Evolutionary conservation across 768 basidiomycete species (phyloP).

Genomic region (Podaxis carcinomalis): DNA sequence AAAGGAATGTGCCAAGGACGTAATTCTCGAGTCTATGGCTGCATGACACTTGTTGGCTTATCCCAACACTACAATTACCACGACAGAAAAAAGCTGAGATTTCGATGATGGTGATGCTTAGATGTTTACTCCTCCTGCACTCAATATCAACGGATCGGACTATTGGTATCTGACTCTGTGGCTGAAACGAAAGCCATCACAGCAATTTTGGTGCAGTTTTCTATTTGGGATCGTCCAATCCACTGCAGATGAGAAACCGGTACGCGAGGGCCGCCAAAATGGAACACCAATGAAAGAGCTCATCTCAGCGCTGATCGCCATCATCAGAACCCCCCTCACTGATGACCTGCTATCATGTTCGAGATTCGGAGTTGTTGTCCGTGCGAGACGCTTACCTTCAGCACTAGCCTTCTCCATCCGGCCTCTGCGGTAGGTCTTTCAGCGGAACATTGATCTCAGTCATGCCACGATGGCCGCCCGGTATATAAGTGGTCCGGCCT

Average conservation of each 20-base stretch:
- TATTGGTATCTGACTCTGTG: conserved; percentile 3
- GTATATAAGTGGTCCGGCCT: not conserved
- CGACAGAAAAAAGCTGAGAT: not conserved
- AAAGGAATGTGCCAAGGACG: not conserved
- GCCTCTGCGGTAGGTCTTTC: conserved; percentile 12
- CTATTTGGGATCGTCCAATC: not conserved
- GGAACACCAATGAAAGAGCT: conserved; percentile 1
- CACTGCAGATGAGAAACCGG: conserved; percentile 2
- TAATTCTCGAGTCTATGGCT: not conserved
- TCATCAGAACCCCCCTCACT: conserved; percentile 1
- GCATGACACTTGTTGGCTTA: conserved; percentile 1
- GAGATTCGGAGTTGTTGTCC: not conserved
- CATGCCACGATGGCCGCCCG: not conserved
- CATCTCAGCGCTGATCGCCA: conserved; percentile 9
- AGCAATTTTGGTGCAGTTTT: not conserved
- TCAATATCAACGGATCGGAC: conserved; percentile 9
- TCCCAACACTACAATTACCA: not conserved
- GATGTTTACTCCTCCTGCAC: not conserved
- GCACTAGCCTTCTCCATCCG: not conserved
- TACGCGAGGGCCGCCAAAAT: not conserved
- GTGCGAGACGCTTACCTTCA: too few relatives aligned
- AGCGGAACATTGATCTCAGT: conserved; percentile 8
- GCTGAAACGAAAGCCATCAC: conserved; percentile 7
- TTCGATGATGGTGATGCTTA: conserved; percentile 5
- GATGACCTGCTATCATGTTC: conserved; percentile 6